Evolutionary conservation across 192 early-diverging fungal genomes (phyloP), one percentile per base, ranked within the genome.

Genomic region (Linnemannia zychae): DNA sequence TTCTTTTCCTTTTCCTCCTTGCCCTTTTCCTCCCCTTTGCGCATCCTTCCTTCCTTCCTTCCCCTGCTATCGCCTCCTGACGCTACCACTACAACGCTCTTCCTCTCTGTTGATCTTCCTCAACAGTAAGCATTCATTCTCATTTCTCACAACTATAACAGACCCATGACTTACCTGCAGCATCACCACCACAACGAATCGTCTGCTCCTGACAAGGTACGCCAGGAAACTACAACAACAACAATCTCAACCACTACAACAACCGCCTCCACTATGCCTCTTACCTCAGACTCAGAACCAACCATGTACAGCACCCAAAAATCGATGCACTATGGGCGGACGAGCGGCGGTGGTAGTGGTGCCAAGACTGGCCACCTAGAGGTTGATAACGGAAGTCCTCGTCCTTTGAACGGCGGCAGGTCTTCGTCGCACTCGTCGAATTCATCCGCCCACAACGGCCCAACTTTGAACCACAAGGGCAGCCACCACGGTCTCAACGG

Each of bases 171-270:
- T 44, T 85, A 79, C 71, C 77, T 69, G 50, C 77, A 78, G 28
- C 76, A 72, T 38, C 74, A 71, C 20, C 68, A 33, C 47, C 72
- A 71, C 31, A 24, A 47, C 49, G 72, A 78, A 18, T 78, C 76
- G 31, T 40, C 73, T 17, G 67, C 57, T 33, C 77, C 77, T 57
- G 83, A 85, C 48, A 85, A 85, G 78, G 50, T 85, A 47, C 83
- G 78, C 60, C 67, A 85, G 48, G 83, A 85, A 73, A 85, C 83
- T 4, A 85, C 77, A 18, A 85, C 83, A 1, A 85, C 83, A 0
- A 84, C 82, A 11, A 75, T 84, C 49, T 80, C 77, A 46, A 75
- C 82, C 33, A 84, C 82, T 33, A 84, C 82, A 3, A 84, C 82
- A 24, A 76, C 83, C 9, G 53, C 83, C 48, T 79, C 71, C n/a